Percentiles rank a stretch among this genome's conserved stretches.
Conservation (phyloP, 768 basidiomycete genomes). For the Flagelloscypha sp. region DNA sequence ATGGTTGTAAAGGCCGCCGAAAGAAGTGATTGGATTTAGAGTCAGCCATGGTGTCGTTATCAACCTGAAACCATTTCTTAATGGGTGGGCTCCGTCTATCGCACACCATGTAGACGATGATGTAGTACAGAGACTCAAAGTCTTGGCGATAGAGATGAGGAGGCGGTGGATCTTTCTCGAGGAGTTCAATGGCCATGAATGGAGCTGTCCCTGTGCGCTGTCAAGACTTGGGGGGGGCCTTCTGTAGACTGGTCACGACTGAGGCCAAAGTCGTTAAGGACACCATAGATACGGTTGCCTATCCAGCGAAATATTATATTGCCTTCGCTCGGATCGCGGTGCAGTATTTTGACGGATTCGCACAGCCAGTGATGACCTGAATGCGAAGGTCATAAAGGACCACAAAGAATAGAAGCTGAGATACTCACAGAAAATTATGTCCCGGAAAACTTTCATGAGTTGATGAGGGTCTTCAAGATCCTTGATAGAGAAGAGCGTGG, state of each 20-base stretch:
- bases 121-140: slow-evolving; percentile 2
- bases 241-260: slow-evolving; percentile 2
- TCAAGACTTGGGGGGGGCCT: neutral
- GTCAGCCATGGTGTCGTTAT: too few species aligned
- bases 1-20: too few species aligned
- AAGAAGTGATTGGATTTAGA: too few species aligned
- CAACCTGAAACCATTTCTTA: too few species aligned
- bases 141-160: slow-evolving; percentile 7
- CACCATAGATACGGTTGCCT: neutral
- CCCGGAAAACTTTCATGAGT: too few species aligned
- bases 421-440: too few species aligned
- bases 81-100: too few species aligned
- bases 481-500: too few species aligned
- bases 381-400: too few species aligned
- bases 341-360: neutral
- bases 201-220: slow-evolving; percentile 2
- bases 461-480: too few species aligned
- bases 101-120: slow-evolving; percentile 1
- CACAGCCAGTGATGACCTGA: neutral
- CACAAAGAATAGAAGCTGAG: too few species aligned
- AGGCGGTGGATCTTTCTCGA: neutral
- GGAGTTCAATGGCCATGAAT: slow-evolving; percentile 2
- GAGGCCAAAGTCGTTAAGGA: slow-evolving; percentile 7
- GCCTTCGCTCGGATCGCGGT: slow-evolving; percentile 1
- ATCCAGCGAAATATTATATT: slow-evolving; percentile 1